Conservation (phyloP, 768 basidiomycete species). For the Clitopilus hobsonii region DNA sequence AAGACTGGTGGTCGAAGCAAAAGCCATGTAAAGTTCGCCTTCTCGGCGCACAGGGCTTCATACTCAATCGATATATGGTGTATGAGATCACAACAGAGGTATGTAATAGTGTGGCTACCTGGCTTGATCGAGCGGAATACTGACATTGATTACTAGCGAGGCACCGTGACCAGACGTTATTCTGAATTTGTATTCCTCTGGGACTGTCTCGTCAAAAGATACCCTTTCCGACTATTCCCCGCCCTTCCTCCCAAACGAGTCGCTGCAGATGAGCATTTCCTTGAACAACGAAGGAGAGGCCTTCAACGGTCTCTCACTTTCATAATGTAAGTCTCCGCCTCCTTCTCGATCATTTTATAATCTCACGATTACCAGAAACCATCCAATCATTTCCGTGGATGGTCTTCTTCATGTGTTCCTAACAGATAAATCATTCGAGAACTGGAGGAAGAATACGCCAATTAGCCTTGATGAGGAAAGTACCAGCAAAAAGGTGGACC, state of each 20-base stretch:
- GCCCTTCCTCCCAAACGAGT: constrained; percentile 78
- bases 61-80: constrained; percentile 81
- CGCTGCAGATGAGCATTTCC: constrained; percentile 80
- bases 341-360: not conserved
- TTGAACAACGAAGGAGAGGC: constrained; percentile 88
- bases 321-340: constrained; percentile 49
- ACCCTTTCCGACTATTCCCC: constrained; percentile 91
- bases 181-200: constrained; percentile 91
- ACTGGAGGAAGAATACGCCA: constrained; percentile 76
- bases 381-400: constrained; percentile 88
- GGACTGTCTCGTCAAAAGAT: constrained; percentile 80
- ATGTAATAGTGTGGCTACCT: constrained; percentile 20
- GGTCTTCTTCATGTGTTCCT: constrained; percentile 79
- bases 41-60: constrained; percentile 88
- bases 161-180: constrained; percentile 79
- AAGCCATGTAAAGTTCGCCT: constrained; percentile 68
- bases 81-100: constrained; percentile 82
- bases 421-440: constrained; percentile 78
- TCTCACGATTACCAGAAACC: constrained; percentile 52
- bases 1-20: constrained; percentile 85
- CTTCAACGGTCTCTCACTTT: constrained; percentile 77
- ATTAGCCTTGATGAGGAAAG: constrained; percentile 89
- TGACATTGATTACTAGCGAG: constrained; percentile 39
- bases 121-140: constrained; percentile 5
- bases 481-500: constrained; percentile 68